Conservation (phyloP, 192 early-diverging fungal species). For the Diversispora eburnea region DNA sequence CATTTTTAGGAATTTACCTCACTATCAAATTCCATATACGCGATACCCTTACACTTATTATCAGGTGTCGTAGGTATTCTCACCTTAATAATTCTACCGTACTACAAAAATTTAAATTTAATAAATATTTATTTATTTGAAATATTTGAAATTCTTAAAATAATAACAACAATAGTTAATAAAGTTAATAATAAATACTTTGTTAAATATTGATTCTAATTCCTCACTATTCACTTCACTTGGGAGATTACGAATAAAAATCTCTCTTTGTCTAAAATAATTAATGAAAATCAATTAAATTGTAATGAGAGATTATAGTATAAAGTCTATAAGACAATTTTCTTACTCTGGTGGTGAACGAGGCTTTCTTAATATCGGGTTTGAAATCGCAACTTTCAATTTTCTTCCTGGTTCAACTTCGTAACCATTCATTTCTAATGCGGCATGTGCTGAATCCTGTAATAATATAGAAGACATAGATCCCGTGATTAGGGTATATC, state of each 20-base stretch:
- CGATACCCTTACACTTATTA: constrained; percentile 4
- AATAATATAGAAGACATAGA: background rate
- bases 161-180: background rate
- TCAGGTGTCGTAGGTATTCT: constrained; percentile 15
- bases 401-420: constrained; percentile 3
- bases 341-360: constrained; percentile 9
- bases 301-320: no score
- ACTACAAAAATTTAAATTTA: background rate
- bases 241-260: background rate
- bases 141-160: background rate
- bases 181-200: background rate
- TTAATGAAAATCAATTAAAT: background rate
- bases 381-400: constrained; percentile 9
- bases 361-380: constrained; percentile 10
- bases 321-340: background rate
- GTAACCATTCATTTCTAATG: constrained; percentile 7
- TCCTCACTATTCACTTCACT: background rate
- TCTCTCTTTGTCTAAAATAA: background rate
- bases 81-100: background rate
- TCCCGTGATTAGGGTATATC: background rate
- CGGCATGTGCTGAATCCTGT: constrained; percentile 3
- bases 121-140: background rate
- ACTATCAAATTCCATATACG: constrained; percentile 11
- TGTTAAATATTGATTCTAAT: background rate
- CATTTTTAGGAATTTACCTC: background rate